These are phyloP conservation scores for Tolypocladium inflatum DNA, from an alignment of 2,329 filamentous ascomycete species.

Conservation along the genomic window DNA sequence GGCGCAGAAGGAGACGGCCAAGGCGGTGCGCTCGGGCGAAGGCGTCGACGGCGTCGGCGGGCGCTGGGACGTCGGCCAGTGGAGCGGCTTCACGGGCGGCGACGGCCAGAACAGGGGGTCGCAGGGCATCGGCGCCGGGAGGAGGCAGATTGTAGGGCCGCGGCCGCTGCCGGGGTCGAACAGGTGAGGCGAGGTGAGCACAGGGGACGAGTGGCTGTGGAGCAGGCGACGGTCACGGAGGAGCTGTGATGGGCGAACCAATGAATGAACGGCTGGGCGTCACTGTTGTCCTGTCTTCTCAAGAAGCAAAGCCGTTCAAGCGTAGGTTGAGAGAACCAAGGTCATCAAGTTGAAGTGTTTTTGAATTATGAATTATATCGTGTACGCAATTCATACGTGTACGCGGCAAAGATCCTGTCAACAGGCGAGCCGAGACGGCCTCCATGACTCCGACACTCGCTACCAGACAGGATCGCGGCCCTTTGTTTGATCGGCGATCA, in stretches of 20 bases:
- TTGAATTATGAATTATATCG: background rate
- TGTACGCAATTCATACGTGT: background rate
- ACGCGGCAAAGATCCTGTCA: background rate
- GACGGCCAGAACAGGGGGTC: conserved; percentile 61
- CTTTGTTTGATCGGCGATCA: background rate
- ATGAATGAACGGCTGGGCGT: background rate
- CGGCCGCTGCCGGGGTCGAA: conserved; percentile 48
- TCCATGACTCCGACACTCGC: background rate
- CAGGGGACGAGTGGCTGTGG: background rate
- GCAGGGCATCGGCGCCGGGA: conserved; percentile 58
- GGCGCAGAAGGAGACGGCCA: conserved; percentile 55
- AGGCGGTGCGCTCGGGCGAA: conserved; percentile 39
- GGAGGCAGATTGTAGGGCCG: conserved; percentile 72
- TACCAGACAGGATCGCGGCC: background rate
- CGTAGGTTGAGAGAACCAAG: background rate
- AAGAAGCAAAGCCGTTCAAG: background rate
- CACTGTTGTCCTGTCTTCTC: background rate
- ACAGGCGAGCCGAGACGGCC: background rate
- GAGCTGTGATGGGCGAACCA: background rate
- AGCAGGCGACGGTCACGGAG: background rate
- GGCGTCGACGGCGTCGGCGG: conserved; percentile 55
- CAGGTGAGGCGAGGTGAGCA: conserved; percentile 7
- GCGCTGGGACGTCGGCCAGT: conserved; percentile 68
- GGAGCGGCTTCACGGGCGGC: conserved; percentile 65
- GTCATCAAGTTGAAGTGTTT: background rate